Evolutionary conservation across 2,329 filamentous ascomycete species (phyloP).

Genomic region (Diaporthe citriasiana): DNA sequence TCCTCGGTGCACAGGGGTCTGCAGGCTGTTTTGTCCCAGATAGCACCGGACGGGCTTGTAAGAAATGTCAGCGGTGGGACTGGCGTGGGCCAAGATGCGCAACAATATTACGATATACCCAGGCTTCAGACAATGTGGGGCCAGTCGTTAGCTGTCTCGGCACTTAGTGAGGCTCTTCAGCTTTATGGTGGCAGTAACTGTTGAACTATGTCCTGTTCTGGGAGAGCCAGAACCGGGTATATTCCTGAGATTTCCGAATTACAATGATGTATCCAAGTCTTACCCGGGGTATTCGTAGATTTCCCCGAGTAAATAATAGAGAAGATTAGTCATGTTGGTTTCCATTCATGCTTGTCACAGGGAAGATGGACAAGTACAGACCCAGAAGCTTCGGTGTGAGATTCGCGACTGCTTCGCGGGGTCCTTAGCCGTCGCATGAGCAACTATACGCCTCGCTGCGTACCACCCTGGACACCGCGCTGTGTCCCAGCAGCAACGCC

Average conservation of each 20-base stretch:
- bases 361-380: no score
- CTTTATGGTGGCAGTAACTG: background rate
- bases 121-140: constrained; percentile 14
- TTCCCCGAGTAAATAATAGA: no score
- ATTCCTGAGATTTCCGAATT: background rate
- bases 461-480: no score
- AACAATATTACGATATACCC: background rate
- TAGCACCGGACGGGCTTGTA: constrained; percentile 14
- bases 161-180: constrained; percentile 5
- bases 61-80: constrained; percentile 3
- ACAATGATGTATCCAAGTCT: background rate
- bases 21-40: background rate
- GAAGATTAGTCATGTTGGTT: no score
- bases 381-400: no score
- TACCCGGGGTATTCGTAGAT: no score
- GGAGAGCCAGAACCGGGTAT: background rate
- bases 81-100: background rate
- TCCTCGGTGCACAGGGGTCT: background rate
- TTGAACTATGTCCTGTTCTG: background rate
- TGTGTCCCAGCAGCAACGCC: no score
- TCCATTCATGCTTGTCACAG: no score
- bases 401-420: no score
- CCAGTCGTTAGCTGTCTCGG: background rate
- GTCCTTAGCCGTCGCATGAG: no score
- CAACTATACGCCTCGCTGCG: no score